Evolutionary conservation across 1,284 basidiomycete species (phyloP), one percentile per base, ranked within the genome.

Genomic region (Moniliophthora roreri): DNA sequence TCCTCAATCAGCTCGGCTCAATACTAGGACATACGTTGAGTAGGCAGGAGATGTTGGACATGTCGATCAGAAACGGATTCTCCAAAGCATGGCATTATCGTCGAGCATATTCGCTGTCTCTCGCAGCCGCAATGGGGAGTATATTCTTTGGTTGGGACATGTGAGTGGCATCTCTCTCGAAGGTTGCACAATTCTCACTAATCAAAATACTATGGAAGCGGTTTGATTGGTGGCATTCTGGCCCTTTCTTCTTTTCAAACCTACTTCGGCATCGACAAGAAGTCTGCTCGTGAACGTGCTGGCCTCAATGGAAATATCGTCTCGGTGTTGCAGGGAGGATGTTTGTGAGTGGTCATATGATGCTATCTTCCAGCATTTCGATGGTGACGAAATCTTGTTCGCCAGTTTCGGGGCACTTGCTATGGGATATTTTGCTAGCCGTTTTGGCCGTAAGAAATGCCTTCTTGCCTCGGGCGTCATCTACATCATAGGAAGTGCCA

Each of bases 271-370:
- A 52, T 79, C 38, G 57, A 75, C 62, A 62, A 69, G 45, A 59
- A 71, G 62, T 68, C 66, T 20, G 53, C 69, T 1, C 58, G 60
- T 16, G 67, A 68, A 10, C 63, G 64, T 24, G 76, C 78, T 9
- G 62, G 73, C 52, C 54, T 81, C 20, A 71, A 69, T 42, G 79
- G 79, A 4, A 82, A 85, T 61, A 77, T 85, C 36, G 84, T 85
- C 16, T 71, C 81, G 0, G 72, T 84, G 47, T 65, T 85, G 36
- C 83, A 84, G 54, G 82, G 73, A 4, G 80, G 81, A 9, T 78
- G 72, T 51, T 81, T 85, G 80, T 85, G 71, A 61, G 83, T 74
- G 44, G 59, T 65, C 21, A 5, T 40, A 44, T 6, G 13, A 26
- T 20, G 28, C 16, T 49, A 51, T 42, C 55, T 57, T 23, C 55